Conservation (phyloP, 73 alveolate species). For the Uronychia binucleata region DNA sequence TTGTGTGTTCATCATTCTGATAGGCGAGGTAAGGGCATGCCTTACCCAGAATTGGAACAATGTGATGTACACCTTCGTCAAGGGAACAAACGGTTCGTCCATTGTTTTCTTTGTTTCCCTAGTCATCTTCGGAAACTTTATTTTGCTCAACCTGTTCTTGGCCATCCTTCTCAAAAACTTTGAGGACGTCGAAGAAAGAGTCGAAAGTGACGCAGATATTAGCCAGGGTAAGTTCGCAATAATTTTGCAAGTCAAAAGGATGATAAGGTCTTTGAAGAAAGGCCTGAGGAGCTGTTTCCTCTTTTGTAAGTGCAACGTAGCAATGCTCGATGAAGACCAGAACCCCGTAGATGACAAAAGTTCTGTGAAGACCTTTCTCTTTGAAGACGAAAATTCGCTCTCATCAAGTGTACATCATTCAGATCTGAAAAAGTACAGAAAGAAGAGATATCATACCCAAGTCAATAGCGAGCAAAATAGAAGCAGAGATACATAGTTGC, state of each 20-base stretch:
- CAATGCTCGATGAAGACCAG: background rate
- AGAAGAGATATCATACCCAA: too few relatives aligned
- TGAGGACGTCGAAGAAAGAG: slow-evolving; percentile 18
- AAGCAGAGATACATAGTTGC: too few relatives aligned
- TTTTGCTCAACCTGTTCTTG: slow-evolving; percentile 53
- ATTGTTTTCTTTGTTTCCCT: slow-evolving; percentile 35
- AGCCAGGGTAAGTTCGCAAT: background rate
- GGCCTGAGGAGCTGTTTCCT: background rate
- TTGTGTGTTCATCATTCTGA: slow-evolving; percentile 42
- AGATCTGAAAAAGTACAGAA: too few relatives aligned
- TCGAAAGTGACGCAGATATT: background rate
- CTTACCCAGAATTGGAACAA: slow-evolving; percentile 16
- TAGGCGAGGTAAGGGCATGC: slow-evolving; percentile 24
- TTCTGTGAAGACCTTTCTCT: too few relatives aligned
- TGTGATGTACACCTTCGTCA: slow-evolving; percentile 25
- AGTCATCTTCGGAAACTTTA: slow-evolving; percentile 39
- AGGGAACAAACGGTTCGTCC: slow-evolving; percentile 39
- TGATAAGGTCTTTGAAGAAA: too few relatives aligned
- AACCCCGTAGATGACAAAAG: background rate
- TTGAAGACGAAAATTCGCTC: background rate
- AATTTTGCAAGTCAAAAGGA: background rate
- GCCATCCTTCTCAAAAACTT: slow-evolving; percentile 60
- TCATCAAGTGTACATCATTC: too few relatives aligned
- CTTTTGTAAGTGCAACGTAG: background rate
- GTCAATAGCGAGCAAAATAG: too few relatives aligned